Evolutionary conservation across 352 stramenopile species (phyloP), one percentile per base, ranked within the genome.

Genomic region (Pythium vanterpoolii): DNA sequence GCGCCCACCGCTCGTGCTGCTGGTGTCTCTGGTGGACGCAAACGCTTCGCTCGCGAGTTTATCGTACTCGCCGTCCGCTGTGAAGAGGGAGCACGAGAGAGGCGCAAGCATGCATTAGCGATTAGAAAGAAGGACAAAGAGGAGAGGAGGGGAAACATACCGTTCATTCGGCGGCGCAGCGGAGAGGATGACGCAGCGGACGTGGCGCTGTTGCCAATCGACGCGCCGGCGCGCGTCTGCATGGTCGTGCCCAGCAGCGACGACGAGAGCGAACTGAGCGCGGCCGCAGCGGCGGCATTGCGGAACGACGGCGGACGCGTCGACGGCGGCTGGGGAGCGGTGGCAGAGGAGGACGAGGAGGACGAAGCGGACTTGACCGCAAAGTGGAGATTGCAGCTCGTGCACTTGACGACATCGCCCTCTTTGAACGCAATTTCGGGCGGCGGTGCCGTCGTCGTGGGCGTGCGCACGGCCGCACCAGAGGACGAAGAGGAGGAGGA

Each of bases 361-460:
- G 48, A 51, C 21, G 63, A 40, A 40, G 73, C 74, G 16, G 44
- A 31, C 51, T 88, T 90, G 47, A 92, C 75, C 2, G 80, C 79
- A 60, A 88, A 92, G 68, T 90, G 73, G 33, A 87, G 50, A 55
- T 82, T 87, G 68, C 83, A 92, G 27, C 44, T 74, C 39, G 73
- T 74, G 62, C 83, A 92, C 49, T 87, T 88, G 64, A 92, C 79
- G 27, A 92, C 74, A 53, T 92, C 83, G 19, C 80, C 80, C 49
- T 89, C 82, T 71, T 89, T 89, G 56, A 90, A 87, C 55, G 71
- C 66, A 16, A 34, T 39, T 7, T 64, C 59, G 18, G 50, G 26
- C 1, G 11, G 10, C 1, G 49, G 1, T 14, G 56, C 23, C 7
- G 46, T 8, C 1, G 33, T 13, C 26, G 56, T 26, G 28, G 56